These are phyloP conservation scores for Diospyros lotus DNA, from an alignment of 148 eudicot species.

Conservation along the genomic window DNA sequence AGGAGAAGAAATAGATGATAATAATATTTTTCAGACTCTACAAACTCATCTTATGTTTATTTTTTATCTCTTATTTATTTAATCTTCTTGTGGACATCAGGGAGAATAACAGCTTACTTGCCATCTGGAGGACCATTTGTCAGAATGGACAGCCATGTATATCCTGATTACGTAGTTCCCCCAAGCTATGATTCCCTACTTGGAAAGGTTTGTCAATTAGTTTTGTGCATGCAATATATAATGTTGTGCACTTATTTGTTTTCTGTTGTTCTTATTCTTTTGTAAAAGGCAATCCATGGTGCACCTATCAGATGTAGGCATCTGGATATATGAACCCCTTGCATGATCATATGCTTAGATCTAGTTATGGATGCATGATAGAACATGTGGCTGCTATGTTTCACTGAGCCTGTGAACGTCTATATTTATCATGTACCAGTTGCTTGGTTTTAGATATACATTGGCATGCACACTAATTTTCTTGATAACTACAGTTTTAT, in stretches of 20 bases:
- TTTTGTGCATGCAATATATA: background rate
- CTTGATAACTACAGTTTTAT: too few relatives aligned
- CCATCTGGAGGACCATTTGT: constrained; percentile 98
- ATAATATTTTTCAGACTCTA: background rate
- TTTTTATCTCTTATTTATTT: too few relatives aligned
- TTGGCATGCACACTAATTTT: too few relatives aligned
- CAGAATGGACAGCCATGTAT: constrained; percentile 98
- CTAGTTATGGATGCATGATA: too few relatives aligned
- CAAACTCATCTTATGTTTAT: constrained; percentile 1
- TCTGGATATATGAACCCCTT: background rate
- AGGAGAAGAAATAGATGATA: background rate
- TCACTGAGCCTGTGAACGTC: background rate
- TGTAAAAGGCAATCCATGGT: background rate
- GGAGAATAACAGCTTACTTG: constrained; percentile 79
- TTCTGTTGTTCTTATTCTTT: too few relatives aligned
- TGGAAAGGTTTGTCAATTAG: constrained; percentile 66
- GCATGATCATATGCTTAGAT: too few relatives aligned
- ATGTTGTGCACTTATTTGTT: background rate
- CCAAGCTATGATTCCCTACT: constrained; percentile 97
- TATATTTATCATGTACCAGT: background rate
- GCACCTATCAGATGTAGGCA: background rate
- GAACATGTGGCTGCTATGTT: background rate
- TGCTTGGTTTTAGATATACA: too few relatives aligned
- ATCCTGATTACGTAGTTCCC: constrained; percentile 93
- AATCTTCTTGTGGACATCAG: constrained; percentile 28